phyloP scores from a whole-genome alignment of 2,329 filamentous ascomycete genomes.

The Stagonosporopsis tanaceti region DNA sequence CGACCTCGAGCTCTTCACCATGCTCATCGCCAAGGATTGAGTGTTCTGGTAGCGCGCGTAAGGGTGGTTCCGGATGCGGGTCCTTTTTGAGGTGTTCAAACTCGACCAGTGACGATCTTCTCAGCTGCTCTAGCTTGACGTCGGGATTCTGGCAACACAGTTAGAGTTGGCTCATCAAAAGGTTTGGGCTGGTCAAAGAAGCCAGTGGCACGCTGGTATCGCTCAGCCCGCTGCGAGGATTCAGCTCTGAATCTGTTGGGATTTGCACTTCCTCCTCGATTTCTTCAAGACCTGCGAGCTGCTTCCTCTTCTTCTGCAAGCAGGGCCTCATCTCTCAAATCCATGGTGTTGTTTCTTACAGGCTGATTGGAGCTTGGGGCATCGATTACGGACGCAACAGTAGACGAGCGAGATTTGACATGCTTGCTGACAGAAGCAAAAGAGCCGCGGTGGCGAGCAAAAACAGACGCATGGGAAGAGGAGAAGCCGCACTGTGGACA shows the following conservation, averaged over 20 bases:
- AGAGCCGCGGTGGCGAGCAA: conserved; percentile 33
- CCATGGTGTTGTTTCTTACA: background rate
- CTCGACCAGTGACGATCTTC: conserved; percentile 55
- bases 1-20: conserved; percentile 19
- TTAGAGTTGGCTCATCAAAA: conserved; percentile 41
- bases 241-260: background rate
- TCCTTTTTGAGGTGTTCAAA: conserved; percentile 51
- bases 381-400: conserved; percentile 17
- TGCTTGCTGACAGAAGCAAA: conserved; percentile 32
- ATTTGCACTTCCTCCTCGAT: background rate
- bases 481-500: conserved; percentile 62
- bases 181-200: conserved; percentile 39
- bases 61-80: conserved; percentile 39
- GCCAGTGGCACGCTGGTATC: conserved; percentile 38
- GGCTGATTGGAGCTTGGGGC: background rate
- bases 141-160: conserved; percentile 53
- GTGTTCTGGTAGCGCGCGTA: conserved; percentile 49
- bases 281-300: conserved; percentile 8
- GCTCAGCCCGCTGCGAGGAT: conserved; percentile 29
- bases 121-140: conserved; percentile 57
- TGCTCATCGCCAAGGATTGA: conserved; percentile 32
- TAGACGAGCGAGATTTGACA: conserved; percentile 23
- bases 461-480: conserved; percentile 43
- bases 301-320: conserved; percentile 15
- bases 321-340: conserved; percentile 10